phyloP scores from a whole-genome alignment of 106 monocot species.

The Dioscorea zingiberensis region DNA sequence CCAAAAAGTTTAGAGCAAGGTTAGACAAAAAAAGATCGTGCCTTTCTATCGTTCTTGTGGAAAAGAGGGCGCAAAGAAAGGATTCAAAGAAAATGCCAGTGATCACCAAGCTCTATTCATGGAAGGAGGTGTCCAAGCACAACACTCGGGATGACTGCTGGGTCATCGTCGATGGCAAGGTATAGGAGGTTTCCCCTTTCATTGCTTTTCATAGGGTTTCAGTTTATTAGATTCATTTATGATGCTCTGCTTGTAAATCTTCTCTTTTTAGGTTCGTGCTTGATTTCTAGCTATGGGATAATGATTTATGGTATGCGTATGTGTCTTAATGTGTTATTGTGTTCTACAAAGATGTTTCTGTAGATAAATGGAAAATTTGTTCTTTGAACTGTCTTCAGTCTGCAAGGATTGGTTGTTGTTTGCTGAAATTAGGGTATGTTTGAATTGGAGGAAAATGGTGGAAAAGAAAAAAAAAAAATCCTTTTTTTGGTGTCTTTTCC shows the following conservation, averaged over 20 bases:
- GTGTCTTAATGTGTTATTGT: not conserved
- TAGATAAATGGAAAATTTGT: no score
- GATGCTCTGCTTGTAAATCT: not conserved
- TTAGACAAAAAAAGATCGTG: not conserved
- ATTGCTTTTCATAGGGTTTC: not conserved
- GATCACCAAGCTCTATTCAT: slow-evolving; percentile 25
- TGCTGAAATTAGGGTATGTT: no score
- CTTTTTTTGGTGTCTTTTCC: no score
- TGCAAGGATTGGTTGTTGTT: no score
- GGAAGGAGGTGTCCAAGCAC: slow-evolving; percentile 27
- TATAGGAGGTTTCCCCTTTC: not conserved
- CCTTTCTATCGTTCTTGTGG: not conserved
- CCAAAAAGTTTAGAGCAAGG: not conserved
- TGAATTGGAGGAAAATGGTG: no score
- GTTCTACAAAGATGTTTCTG: not conserved
- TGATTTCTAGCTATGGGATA: not conserved
- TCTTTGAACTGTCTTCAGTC: no score
- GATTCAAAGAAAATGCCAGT: slow-evolving; percentile 20
- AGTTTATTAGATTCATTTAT: not conserved
- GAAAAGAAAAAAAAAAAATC: no score
- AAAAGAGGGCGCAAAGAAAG: not conserved
- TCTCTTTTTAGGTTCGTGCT: no score
- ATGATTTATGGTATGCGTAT: not conserved
- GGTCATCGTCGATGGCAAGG: slow-evolving; percentile 38
- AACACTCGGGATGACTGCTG: slow-evolving; percentile 37